phyloP scores from a whole-genome alignment of 805 yeast species.

The Zygoascus ofunaensis region DNA sequence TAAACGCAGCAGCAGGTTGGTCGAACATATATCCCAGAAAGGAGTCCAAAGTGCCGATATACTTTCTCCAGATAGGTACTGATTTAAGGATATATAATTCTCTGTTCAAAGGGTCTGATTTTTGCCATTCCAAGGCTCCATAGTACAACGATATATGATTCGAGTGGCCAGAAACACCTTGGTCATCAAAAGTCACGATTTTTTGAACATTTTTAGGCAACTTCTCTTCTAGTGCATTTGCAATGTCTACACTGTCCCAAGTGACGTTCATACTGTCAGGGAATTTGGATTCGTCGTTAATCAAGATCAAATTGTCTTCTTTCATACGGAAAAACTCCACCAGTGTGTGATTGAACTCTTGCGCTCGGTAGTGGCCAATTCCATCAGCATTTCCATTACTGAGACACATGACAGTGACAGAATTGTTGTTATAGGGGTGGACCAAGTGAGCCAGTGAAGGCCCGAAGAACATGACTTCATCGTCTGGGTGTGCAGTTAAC shows the following conservation, averaged over 20 bases:
- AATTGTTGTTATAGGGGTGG: constrained; percentile 40
- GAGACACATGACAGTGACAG: constrained; percentile 54
- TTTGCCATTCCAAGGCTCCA: constrained; percentile 19
- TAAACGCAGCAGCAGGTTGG: constrained; percentile 10
- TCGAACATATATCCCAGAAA: constrained; percentile 18
- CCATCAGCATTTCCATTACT: constrained; percentile 74
- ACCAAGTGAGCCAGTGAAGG: constrained; percentile 58
- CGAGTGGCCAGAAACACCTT: constrained; percentile 80
- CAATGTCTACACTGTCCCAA: constrained; percentile 51
- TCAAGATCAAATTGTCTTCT: constrained; percentile 34
- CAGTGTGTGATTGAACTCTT: constrained; percentile 41
- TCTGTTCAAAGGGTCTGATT: background rate
- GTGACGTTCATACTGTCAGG: constrained; percentile 57
- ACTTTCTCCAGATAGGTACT: constrained; percentile 31
- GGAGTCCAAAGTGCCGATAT: constrained; percentile 28
- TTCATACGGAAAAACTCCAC: constrained; percentile 33
- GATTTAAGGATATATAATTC: constrained; percentile 26
- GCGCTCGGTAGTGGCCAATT: constrained; percentile 51
- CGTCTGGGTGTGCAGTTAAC: constrained; percentile 94
- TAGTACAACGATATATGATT: constrained; percentile 48
- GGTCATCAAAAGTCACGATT: constrained; percentile 68
- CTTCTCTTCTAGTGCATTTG: constrained; percentile 29
- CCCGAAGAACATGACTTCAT: constrained; percentile 94
- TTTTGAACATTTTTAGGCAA: constrained; percentile 26
- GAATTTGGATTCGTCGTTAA: constrained; percentile 40